A percentile compares a stretch with the other conserved stretches of the same genome.
These are phyloP conservation scores for Sugiyamaella sp. DNA, from an alignment of 1,139 yeast species.

Conservation along the genomic window DNA sequence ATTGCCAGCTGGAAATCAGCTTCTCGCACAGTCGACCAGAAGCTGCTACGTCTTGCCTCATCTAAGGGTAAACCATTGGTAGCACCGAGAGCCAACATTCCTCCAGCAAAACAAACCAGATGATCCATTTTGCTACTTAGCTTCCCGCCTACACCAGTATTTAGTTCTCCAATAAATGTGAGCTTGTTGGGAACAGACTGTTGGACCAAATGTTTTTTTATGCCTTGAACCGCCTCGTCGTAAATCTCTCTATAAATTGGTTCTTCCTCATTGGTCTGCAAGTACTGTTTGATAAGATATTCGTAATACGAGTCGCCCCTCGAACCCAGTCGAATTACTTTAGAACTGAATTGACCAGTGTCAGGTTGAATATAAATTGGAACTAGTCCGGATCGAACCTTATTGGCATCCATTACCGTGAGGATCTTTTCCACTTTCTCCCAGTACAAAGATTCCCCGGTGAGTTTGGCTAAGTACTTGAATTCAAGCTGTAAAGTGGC, in stretches of 20 bases:
- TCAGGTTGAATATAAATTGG: conserved; percentile 81
- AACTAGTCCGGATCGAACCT: conserved; percentile 73
- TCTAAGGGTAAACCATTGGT: conserved; percentile 67
- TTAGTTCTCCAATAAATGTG: conserved; percentile 78
- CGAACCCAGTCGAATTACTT: conserved; percentile 76
- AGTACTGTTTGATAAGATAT: conserved; percentile 80
- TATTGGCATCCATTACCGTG: conserved; percentile 58
- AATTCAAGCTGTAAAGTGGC: conserved; percentile 87
- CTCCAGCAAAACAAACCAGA: conserved; percentile 90
- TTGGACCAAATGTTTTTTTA: conserved; percentile 62
- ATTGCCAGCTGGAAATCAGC: conserved; percentile 70
- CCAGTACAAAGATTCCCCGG: conserved; percentile 84
- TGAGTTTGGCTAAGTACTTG: conserved; percentile 76
- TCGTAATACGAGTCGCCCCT: conserved; percentile 95
- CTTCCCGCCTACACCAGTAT: conserved; percentile 61
- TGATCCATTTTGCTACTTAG: conserved; percentile 90
- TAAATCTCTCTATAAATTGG: conserved; percentile 72
- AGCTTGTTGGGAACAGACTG: conserved; percentile 65
- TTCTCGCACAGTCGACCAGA: conserved; percentile 54
- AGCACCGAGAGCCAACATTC: conserved; percentile 87
- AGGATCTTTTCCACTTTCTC: conserved; percentile 72
- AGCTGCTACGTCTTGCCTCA: conserved; percentile 49
- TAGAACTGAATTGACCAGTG: conserved; percentile 68
- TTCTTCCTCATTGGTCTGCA: conserved; percentile 71
- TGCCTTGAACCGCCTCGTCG: conserved; percentile 74